These are phyloP conservation scores for Paraconiothyrium brasiliense DNA, from an alignment of 2,329 filamentous ascomycete species.

Conservation along the genomic window DNA sequence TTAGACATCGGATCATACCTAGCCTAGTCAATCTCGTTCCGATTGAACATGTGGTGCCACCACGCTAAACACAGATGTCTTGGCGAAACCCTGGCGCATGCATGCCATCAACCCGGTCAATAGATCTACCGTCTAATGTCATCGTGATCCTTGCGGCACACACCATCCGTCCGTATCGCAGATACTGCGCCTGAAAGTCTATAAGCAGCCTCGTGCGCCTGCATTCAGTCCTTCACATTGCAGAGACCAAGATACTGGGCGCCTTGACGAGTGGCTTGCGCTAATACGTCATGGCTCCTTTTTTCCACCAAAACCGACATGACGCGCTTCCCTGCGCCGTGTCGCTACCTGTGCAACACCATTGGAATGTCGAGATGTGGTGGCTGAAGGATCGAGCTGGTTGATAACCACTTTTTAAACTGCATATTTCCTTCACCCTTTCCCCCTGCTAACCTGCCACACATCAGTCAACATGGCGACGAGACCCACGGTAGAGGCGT, in stretches of 20 bases:
- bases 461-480: conserved; percentile 4
- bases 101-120: conserved; percentile 10
- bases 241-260: background rate
- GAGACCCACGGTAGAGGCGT: background rate
- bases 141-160: background rate
- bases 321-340: conserved; percentile 2
- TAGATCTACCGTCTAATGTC: background rate
- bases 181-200: background rate
- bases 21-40: no score
- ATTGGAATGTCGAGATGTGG: conserved; percentile 11
- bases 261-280: conserved; percentile 3
- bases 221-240: background rate
- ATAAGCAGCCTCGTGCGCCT: background rate
- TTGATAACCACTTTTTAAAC: background rate
- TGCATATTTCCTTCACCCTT: background rate
- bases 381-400: conserved; percentile 10
- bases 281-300: conserved; percentile 12
- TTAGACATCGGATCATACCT: no score
- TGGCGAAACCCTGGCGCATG: conserved; percentile 3
- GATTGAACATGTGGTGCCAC: background rate
- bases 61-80: background rate
- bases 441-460: background rate
- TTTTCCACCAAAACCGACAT: background rate
- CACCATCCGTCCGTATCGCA: background rate
- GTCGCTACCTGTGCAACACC: background rate